Evolutionary conservation across 352 stramenopile species (phyloP).

Genomic region (Globisporangium megalacanthum): DNA sequence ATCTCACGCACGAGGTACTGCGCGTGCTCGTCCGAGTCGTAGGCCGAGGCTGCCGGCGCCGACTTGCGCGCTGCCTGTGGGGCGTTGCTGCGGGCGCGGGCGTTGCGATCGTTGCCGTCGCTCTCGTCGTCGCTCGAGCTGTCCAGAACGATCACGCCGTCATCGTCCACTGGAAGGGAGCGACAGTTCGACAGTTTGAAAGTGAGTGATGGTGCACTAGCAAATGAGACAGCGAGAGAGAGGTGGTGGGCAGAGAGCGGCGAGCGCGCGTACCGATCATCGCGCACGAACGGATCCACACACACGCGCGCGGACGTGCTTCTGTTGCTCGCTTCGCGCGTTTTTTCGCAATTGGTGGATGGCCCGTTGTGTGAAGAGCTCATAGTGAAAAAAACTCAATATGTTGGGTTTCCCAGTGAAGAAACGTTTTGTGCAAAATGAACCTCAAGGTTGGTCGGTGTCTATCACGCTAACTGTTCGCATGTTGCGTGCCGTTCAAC

Average conservation of each 20-base stretch:
- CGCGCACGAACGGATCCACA: background rate
- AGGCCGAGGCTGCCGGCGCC: background rate
- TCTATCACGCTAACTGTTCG: too few relatives aligned
- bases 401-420: too few relatives aligned
- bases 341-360: constrained; percentile 1
- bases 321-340: background rate
- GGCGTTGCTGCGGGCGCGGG: too few relatives aligned
- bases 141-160: constrained; percentile 17
- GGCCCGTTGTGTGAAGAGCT: background rate
- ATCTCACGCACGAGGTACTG: constrained; percentile 14
- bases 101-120: constrained; percentile 1
- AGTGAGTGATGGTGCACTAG: background rate
- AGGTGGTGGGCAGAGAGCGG: background rate
- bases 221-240: background rate
- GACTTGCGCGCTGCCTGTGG: constrained; percentile 10
- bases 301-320: too few relatives aligned
- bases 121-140: constrained; percentile 7
- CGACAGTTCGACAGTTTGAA: background rate
- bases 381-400: too few relatives aligned
- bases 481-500: too few relatives aligned
- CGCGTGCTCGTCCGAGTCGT: constrained; percentile 13
- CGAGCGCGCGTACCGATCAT: background rate
- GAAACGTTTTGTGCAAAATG: too few relatives aligned
- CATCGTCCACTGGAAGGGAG: constrained; percentile 12
- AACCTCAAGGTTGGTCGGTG: too few relatives aligned